Evolutionary conservation across 164 flowering plant genomes (phyloP).

Genomic region (Aristolochia fimbriata): DNA sequence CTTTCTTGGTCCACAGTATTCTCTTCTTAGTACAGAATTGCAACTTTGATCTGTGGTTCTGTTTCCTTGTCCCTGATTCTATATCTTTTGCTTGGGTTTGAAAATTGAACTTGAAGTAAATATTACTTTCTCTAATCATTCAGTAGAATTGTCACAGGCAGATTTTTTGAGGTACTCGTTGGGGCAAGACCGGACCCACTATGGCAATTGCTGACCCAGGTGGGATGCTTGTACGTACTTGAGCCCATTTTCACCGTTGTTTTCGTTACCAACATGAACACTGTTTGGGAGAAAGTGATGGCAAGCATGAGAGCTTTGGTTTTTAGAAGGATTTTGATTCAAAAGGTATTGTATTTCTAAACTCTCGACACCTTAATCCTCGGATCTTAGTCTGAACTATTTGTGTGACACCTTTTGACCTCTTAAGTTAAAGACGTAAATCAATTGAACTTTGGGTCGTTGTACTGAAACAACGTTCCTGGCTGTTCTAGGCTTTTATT

Average conservation of each 20-base stretch:
- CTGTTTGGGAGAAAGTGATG: slow-evolving; percentile 94
- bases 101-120: too few relatives aligned
- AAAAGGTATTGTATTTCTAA: slow-evolving; percentile 49
- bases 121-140: background rate
- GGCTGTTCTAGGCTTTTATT: too few relatives aligned
- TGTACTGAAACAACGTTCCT: too few relatives aligned
- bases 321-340: slow-evolving; percentile 74
- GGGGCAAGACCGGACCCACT: slow-evolving; percentile 75
- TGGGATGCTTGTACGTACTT: slow-evolving; percentile 58
- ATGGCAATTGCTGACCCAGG: slow-evolving; percentile 56
- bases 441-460: too few relatives aligned
- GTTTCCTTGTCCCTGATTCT: background rate
- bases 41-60: background rate
- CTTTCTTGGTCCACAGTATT: background rate
- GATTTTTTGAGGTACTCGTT: slow-evolving; percentile 78
- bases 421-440: too few relatives aligned
- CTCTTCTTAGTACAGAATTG: too few relatives aligned
- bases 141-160: slow-evolving; percentile 28
- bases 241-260: slow-evolving; percentile 83
- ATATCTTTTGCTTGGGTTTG: background rate
- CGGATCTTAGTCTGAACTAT: too few relatives aligned
- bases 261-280: slow-evolving; percentile 66
- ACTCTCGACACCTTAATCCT: background rate
- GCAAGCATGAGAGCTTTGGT: slow-evolving; percentile 64
- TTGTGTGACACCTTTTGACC: too few relatives aligned